Base-by-base conservation (phyloP, 148 eudicot genomes). In the Vaccinium myrtillus region DNA sequence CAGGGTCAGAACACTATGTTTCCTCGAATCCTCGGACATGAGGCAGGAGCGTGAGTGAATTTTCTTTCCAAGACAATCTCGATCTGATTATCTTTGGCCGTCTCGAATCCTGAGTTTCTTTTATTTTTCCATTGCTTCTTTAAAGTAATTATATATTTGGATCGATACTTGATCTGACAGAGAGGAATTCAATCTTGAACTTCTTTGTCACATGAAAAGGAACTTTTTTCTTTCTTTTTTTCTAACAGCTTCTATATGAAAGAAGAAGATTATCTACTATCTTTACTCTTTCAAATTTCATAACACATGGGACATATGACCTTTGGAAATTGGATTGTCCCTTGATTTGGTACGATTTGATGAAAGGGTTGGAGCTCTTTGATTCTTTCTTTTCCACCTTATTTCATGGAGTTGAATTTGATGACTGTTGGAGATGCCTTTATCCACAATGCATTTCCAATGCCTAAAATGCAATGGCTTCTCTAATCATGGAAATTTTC, bases 21-120 rank as follows among this genome's bases (percentile, higher is more conserved):
- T 86, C 92, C 92, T 46, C 84, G 91, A 51, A 91, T 91, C 69
- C 77, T 91, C 11, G 92, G 92, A 16, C 92, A 91, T 53, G 92
- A 91, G 83, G 90, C 92, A 23, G 91, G 90, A 67, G 91, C 90
- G 92, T 87, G 86, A 46, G 81, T 54, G 16, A 43, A 48, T 50
- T 21, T 76, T 7, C 21, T 63, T 76, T 75, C 11, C 3, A 21
- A 61, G n/a, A 21, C 8, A 21, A 21, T 65, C 32, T 65, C 6
- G 23, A 65, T 10, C 30, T 11, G 4, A 10, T 65, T 65, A n/a
- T 65, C 71, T 65, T 65, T 12, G 23, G 71, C 32, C 71, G n/a
- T 63, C 32, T 11, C 32, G 27, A 63, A 21, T 63, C 25, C 21
- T 8, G n/a, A 3, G n/a, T 8, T n/a, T n/a, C 55, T 43, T 43